A percentile compares a stretch with the other conserved stretches of the same genome.
Evolutionary conservation across 257 asterid genomes (phyloP).

Genomic region (Solanum ahanhuiri): DNA sequence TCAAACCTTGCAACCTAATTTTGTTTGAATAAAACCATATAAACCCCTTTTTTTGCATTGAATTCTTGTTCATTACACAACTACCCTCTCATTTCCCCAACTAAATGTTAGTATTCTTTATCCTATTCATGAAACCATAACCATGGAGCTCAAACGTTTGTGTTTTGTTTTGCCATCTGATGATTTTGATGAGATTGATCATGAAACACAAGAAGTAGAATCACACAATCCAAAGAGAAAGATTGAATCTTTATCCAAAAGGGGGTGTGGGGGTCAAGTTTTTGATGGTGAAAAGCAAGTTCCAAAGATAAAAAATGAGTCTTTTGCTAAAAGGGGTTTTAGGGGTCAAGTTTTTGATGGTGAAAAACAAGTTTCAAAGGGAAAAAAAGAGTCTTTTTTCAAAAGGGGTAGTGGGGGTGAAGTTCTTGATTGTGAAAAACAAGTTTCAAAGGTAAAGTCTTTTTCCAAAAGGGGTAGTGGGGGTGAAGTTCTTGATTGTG

Average conservation of each 20-base stretch:
- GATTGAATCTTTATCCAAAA: background rate
- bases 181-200: constrained; percentile 25
- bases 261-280: constrained; percentile 17
- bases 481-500: background rate
- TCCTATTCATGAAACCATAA: background rate
- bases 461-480: constrained; percentile 7
- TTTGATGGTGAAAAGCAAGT: background rate
- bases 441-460: background rate
- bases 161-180: constrained; percentile 62
- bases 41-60: background rate
- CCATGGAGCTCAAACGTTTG: constrained; percentile 55
- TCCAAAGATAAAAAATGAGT: background rate
- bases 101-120: background rate
- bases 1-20: constrained; percentile 1
- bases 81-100: background rate
- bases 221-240: background rate
- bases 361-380: background rate
- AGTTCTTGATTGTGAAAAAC: background rate
- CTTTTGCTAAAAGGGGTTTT: constrained; percentile 7
- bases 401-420: constrained; percentile 14
- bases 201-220: background rate
- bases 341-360: constrained; percentile 8
- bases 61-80: background rate
- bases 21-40: background rate
- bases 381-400: background rate